Conservation (phyloP, 2,329 filamentous ascomycete genomes). For the Ceratocystis ficicola region DNA sequence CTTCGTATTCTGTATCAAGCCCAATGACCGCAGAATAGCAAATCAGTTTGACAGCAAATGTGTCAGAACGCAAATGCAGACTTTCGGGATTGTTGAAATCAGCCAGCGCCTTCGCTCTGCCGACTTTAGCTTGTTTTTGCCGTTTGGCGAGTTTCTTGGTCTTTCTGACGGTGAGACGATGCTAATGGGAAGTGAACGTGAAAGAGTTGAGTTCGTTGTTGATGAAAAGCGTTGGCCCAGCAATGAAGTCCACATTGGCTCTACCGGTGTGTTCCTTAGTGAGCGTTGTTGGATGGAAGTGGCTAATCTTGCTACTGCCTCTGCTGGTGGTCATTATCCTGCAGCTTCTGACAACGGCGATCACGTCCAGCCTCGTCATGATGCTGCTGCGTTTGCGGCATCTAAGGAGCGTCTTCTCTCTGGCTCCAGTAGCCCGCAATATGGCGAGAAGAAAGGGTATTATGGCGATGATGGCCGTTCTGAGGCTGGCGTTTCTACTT, state of each 20-base stretch:
- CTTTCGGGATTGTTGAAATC: constrained; percentile 92
- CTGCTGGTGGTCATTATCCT: constrained; percentile 35
- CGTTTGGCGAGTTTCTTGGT: constrained; percentile 89
- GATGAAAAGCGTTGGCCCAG: constrained; percentile 85
- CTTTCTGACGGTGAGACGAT: constrained; percentile 72
- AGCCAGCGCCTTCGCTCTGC: constrained; percentile 84
- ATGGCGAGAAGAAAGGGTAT: constrained; percentile 69
- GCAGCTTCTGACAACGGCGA: constrained; percentile 50
- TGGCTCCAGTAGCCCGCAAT: constrained; percentile 43
- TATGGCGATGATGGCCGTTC: constrained; percentile 80
- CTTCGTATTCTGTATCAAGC: constrained; percentile 94
- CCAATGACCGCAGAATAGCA: constrained; percentile 90
- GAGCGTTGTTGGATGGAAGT: constrained; percentile 93
- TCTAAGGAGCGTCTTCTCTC: constrained; percentile 50
- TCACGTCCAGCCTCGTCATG: constrained; percentile 39
- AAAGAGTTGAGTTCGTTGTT: constrained; percentile 82
- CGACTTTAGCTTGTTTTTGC: constrained; percentile 90
- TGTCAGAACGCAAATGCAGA: constrained; percentile 86
- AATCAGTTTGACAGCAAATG: constrained; percentile 99
- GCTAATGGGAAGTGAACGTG: constrained; percentile 80
- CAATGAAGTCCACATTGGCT: constrained; percentile 82
- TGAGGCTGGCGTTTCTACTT: constrained; percentile 81
- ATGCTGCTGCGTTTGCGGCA: constrained; percentile 47
- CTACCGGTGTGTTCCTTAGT: constrained; percentile 88
- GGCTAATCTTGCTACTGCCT: constrained; percentile 47